These are phyloP conservation scores for Neurospora sublineolata DNA, from an alignment of 495 filamentous ascomycete species.

Conservation along the genomic window DNA sequence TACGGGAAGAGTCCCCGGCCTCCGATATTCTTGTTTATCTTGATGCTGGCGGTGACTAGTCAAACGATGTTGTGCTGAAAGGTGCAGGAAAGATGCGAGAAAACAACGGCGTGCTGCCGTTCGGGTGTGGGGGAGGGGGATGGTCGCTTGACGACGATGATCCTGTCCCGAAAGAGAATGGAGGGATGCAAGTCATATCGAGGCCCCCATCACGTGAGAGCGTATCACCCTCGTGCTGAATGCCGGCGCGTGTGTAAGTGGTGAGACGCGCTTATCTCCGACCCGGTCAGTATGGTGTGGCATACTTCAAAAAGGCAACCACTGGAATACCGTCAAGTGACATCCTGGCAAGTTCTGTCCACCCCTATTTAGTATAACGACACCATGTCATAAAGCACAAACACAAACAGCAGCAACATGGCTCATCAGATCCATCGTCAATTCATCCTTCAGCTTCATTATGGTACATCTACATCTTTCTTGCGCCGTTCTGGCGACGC, in stretches of 20 bases:
- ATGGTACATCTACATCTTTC: background rate
- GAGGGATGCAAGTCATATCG: background rate
- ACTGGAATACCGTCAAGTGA: background rate
- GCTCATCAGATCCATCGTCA: background rate
- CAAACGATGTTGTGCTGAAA: background rate
- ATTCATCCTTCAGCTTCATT: background rate
- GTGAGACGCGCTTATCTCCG: conserved; percentile 4
- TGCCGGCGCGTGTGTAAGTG: background rate
- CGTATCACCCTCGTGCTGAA: conserved; percentile 12
- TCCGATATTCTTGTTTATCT: background rate
- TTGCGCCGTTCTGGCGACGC: background rate
- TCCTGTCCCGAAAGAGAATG: background rate
- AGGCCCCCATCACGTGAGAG: conserved; percentile 10
- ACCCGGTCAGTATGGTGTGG: background rate
- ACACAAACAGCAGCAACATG: background rate
- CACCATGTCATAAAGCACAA: background rate
- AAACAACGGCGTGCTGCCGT: background rate
- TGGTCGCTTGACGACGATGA: background rate
- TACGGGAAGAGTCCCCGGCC: background rate
- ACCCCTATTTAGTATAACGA: background rate
- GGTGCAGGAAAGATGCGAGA: background rate
- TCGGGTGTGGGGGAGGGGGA: background rate
- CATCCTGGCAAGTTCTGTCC: background rate
- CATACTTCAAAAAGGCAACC: background rate
- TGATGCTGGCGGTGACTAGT: background rate